phyloP scores from a whole-genome alignment of 148 eudicot genomes.

The Persicaria tinctoria region DNA sequence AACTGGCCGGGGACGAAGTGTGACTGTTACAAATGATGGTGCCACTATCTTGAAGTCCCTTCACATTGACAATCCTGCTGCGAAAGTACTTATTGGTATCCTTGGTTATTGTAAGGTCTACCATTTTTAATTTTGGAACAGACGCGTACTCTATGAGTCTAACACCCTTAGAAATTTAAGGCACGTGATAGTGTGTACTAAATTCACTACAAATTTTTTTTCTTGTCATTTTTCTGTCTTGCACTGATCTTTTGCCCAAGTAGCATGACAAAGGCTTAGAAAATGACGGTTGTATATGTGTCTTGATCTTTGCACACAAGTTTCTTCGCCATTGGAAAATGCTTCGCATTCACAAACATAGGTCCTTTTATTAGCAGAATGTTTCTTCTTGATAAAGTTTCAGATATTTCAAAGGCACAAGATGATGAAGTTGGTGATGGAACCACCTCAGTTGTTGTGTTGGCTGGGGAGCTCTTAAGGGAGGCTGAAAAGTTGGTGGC shows the following conservation, averaged over 20 bases:
- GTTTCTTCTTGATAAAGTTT: conserved; percentile 25
- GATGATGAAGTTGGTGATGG: conserved; percentile 99
- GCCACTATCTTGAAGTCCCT: conserved; percentile 96
- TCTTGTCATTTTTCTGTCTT: too few relatives aligned
- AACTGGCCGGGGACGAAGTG: conserved; percentile 82
- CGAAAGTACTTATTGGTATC: conserved; percentile 99
- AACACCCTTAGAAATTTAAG: not conserved
- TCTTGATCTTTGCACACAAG: not conserved
- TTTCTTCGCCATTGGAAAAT: not conserved
- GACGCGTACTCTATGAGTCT: not conserved
- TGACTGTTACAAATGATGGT: conserved; percentile 97
- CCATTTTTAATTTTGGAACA: not conserved
- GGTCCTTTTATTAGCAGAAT: not conserved
- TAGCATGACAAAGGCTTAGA: not conserved
- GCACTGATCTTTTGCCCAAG: not conserved
- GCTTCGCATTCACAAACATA: not conserved
- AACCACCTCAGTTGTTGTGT: conserved; percentile 94
- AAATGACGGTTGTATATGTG: not conserved
- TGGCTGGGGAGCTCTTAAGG: conserved; percentile 95
- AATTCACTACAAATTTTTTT: not conserved
- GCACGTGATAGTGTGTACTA: not conserved
- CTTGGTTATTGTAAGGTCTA: conserved; percentile 16
- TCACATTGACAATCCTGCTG: conserved; percentile 93
- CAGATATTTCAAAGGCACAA: conserved; percentile 93
- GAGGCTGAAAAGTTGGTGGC: conserved; percentile 95